Base-by-base conservation (phyloP, 2,329 filamentous ascomycete species). In the Arthrocladium fulminans region DNA sequence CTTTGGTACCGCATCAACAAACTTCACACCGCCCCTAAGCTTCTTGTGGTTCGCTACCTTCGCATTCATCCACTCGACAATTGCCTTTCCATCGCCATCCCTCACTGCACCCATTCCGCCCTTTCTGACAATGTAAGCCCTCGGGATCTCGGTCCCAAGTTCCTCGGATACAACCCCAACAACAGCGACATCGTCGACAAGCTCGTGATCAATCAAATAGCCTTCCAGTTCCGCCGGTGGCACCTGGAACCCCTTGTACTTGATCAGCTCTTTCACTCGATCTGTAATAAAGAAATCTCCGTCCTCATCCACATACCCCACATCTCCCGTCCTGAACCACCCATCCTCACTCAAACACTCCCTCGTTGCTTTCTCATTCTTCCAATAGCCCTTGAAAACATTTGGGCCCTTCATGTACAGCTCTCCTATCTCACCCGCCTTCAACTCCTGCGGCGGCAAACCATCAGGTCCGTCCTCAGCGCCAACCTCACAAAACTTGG, bases 261-360 rank as follows among this genome's bases (percentile, higher is more conserved):
- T 73, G 57, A 73, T 73, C 7, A 73, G 58, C 49, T 73, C 73
- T 70, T 87, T 88, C 24, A 87, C 73, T 20, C 37, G 43, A 62
- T 96, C 89, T 1, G 89, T 94, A 62, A 95, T 90, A 70, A 81
- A 95, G 59, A 94, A 84, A 61, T 94, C 86, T n/a, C 85, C 86
- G 3, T 52, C 40, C 7, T 51, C 43, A 60, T 94, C 86, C 57
- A 86, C 77, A 55, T 87, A 81, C 2, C 87, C 86, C 22, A 95
- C 80, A 60, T 96, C 89, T 3, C 89, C 89, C 0, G 89, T 95
- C 65, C 83, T 88, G 74, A 94, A 95, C 73, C 82, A 96, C 1
- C 87, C 87, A 54, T 94, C 86, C 67, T 54, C 57, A 2, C 83
- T 84, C 37, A 81, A 63, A 19, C 76, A 77, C 30, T 77, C 71